These are phyloP conservation scores for Candolleomyces efflorescens DNA, from an alignment of 768 basidiomycete species.

Conservation along the genomic window DNA sequence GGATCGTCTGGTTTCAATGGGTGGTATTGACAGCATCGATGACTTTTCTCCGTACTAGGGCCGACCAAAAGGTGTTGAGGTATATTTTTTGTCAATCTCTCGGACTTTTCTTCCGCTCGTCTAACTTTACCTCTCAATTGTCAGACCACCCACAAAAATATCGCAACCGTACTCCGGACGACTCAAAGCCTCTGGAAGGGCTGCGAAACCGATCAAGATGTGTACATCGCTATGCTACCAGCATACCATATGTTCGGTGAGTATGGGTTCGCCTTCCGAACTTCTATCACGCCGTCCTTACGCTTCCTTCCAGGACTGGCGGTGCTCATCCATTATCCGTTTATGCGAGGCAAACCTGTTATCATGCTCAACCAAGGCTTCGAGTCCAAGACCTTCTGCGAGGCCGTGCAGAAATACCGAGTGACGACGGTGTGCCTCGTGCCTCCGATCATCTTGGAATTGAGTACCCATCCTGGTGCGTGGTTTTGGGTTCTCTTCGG, in stretches of 20 bases:
- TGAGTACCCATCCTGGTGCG: conserved; percentile 51
- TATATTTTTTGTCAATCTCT: too few species aligned
- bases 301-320: conserved; percentile 25
- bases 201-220: conserved; percentile 32
- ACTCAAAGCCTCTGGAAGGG: conserved; percentile 27
- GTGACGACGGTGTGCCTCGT: conserved; percentile 47
- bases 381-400: conserved; percentile 47
- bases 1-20: neutral
- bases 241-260: conserved; percentile 24
- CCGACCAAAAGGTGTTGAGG: conserved; percentile 45
- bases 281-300: neutral
- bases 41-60: conserved; percentile 25
- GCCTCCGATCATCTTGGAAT: conserved; percentile 60
- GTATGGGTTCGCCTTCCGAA: neutral
- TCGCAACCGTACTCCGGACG: conserved; percentile 43
- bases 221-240: conserved; percentile 48
- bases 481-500: neutral
- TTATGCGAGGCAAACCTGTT: conserved; percentile 34
- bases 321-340: conserved; percentile 40
- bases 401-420: conserved; percentile 48
- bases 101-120: neutral
- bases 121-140: neutral
- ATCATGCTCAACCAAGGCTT: conserved; percentile 48
- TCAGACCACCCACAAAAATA: conserved; percentile 28
- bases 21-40: too few species aligned